phyloP scores from a whole-genome alignment of 768 basidiomycete genomes.

The Saitozyma podzolica region DNA sequence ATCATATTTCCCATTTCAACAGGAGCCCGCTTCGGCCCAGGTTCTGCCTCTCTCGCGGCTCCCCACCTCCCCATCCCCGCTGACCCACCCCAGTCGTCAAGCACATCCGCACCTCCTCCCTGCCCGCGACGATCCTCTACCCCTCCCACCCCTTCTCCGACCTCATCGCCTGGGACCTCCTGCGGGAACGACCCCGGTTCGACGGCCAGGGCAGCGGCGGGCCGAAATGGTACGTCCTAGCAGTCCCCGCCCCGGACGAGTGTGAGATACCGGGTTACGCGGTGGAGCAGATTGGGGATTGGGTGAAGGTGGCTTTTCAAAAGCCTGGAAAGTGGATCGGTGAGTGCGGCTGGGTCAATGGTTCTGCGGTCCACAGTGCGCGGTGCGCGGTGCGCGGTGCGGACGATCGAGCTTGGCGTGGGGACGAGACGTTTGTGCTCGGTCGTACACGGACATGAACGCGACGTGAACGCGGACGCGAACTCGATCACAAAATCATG shows the following conservation, averaged over 20 bases:
- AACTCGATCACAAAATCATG: no score
- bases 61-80: constrained; percentile 7
- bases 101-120: constrained; percentile 8
- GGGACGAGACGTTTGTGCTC: no score
- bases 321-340: constrained; percentile 19
- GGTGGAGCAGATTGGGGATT: constrained; percentile 28
- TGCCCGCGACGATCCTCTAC: constrained; percentile 20
- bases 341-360: background rate
- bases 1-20: no score
- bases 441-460: no score
- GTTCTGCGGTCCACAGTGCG: no score
- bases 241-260: constrained; percentile 17
- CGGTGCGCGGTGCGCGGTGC: no score
- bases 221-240: constrained; percentile 4
- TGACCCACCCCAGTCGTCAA: constrained; percentile 11
- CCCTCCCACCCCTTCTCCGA: constrained; percentile 20
- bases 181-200: background rate
- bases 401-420: no score
- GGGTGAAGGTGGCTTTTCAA: constrained; percentile 19
- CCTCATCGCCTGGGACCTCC: constrained; percentile 7
- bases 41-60: background rate
- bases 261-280: constrained; percentile 21
- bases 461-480: no score
- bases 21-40: no score
- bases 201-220: background rate